Conservation (phyloP, 2,329 filamentous ascomycete genomes). For the Pochonia chlamydosporia region DNA sequence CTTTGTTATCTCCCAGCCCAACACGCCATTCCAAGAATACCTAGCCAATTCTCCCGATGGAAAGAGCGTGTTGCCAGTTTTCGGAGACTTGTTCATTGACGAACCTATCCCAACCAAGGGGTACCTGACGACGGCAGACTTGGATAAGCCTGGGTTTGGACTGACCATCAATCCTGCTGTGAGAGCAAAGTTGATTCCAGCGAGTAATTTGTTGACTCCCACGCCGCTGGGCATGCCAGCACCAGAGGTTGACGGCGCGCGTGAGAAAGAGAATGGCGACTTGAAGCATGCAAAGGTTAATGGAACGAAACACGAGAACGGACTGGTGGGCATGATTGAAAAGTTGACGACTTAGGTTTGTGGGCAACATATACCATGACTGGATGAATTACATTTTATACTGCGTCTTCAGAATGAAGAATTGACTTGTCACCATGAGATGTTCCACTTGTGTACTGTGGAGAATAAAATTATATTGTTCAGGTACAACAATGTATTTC, state of each 20-base stretch:
- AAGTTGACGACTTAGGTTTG: not conserved
- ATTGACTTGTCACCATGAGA: no score
- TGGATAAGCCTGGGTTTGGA: constrained; percentile 89
- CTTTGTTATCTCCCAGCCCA: constrained; percentile 88
- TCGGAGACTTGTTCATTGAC: constrained; percentile 84
- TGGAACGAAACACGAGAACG: not conserved
- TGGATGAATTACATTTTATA: no score
- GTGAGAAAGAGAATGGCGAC: not conserved
- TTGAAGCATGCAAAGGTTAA: not conserved
- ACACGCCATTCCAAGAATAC: constrained; percentile 94
- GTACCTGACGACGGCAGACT: constrained; percentile 69
- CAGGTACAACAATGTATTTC: no score
- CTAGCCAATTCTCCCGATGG: constrained; percentile 89
- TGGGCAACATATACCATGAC: no score
- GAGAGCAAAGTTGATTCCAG: constrained; percentile 65
- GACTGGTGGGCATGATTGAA: not conserved
- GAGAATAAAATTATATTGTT: no score
- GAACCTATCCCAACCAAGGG: constrained; percentile 84
- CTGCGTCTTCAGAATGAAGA: no score
- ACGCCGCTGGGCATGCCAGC: constrained; percentile 44
- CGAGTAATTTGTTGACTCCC: constrained; percentile 65
- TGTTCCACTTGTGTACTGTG: no score
- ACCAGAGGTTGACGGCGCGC: not conserved
- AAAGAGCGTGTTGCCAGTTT: constrained; percentile 83
- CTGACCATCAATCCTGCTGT: constrained; percentile 79